Evolutionary conservation across 805 yeast species (phyloP).

Genomic region (Cyberlindnera suaveolens): DNA sequence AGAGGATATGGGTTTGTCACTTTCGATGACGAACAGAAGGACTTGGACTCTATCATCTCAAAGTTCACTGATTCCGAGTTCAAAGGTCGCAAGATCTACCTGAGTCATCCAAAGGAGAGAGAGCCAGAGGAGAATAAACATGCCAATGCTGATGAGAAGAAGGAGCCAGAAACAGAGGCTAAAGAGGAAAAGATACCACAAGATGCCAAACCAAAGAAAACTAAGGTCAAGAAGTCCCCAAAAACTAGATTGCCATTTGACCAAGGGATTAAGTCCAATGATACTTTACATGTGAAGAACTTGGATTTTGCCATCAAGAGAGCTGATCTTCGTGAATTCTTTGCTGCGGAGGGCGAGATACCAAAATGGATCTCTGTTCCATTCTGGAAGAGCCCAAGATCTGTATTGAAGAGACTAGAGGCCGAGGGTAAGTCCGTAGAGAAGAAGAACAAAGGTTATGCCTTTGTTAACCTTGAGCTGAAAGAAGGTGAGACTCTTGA

Average conservation of each 20-base stretch:
- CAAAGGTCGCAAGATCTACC: conserved; percentile 42
- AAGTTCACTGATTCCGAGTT: conserved; percentile 36
- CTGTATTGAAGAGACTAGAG: conserved; percentile 37
- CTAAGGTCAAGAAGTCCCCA: conserved; percentile 1
- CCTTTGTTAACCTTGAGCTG: conserved; percentile 45
- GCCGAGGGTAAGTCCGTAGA: conserved; percentile 40
- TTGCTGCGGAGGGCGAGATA: conserved; percentile 38
- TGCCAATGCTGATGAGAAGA: background rate
- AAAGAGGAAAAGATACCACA: conserved; percentile 3
- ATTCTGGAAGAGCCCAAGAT: conserved; percentile 38
- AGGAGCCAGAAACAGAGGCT: conserved; percentile 9
- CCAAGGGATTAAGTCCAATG: conserved; percentile 32
- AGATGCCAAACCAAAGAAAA: conserved; percentile 1
- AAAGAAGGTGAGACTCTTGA: conserved; percentile 40
- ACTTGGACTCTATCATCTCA: conserved; percentile 37
- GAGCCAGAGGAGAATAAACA: background rate
- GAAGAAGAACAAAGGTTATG: conserved; percentile 53
- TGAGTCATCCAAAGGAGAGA: conserved; percentile 46
- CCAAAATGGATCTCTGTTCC: conserved; percentile 61
- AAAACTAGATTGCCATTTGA: conserved; percentile 30
- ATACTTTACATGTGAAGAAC: conserved; percentile 58
- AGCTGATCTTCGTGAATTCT: conserved; percentile 44
- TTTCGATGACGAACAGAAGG: conserved; percentile 34
- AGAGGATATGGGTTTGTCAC: conserved; percentile 60
- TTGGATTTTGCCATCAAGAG: conserved; percentile 56